These are phyloP conservation scores for Sclerotinia sclerotiorum DNA, from an alignment of 2,329 filamentous ascomycete genomes.

Conservation along the genomic window DNA sequence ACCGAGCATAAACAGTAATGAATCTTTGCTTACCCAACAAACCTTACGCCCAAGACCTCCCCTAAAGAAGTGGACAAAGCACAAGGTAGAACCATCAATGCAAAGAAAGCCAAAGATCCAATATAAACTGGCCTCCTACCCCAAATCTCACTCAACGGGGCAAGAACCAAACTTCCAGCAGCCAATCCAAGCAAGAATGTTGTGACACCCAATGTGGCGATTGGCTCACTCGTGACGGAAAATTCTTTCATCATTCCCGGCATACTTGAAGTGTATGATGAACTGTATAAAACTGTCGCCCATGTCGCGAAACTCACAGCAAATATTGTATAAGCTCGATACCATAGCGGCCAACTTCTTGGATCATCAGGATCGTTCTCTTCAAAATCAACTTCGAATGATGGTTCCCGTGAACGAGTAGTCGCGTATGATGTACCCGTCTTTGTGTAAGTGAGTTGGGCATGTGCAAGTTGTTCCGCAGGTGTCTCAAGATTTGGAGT, in stretches of 20 bases:
- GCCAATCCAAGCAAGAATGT: conserved; percentile 77
- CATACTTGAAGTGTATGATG: conserved; percentile 73
- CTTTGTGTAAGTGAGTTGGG: conserved; percentile 42
- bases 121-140: conserved; percentile 70
- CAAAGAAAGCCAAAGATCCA: conserved; percentile 62
- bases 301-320: conserved; percentile 43
- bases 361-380: conserved; percentile 64
- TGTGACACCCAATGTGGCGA: conserved; percentile 74
- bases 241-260: conserved; percentile 70
- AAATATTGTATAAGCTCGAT: conserved; percentile 42
- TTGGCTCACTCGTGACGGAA: conserved; percentile 53
- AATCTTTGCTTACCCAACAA: conserved; percentile 59
- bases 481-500: conserved; percentile 44
- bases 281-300: conserved; percentile 67
- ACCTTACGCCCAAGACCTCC: conserved; percentile 69
- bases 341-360: conserved; percentile 62
- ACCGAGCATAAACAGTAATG: not conserved
- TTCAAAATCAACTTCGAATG: conserved; percentile 73
- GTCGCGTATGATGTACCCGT: conserved; percentile 48
- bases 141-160: conserved; percentile 71
- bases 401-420: conserved; percentile 49
- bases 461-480: conserved; percentile 43
- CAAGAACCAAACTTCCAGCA: conserved; percentile 67
- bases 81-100: conserved; percentile 69
- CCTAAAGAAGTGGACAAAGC: conserved; percentile 67